These are phyloP conservation scores for Fusarium papillatum DNA, from an alignment of 2,329 filamentous ascomycete species.

Conservation along the genomic window DNA sequence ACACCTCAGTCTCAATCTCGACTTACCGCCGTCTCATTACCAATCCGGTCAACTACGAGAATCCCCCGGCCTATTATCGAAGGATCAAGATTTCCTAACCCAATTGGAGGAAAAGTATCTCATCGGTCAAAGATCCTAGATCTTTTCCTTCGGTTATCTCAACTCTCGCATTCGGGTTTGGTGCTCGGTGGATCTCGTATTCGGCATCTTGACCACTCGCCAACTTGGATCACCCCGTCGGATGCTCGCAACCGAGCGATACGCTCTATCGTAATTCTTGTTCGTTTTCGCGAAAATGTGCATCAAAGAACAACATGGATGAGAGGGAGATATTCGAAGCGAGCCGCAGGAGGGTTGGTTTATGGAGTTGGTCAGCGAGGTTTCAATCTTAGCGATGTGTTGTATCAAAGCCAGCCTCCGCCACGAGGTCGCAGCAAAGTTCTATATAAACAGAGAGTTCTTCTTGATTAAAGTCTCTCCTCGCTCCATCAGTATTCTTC, in stretches of 20 bases:
- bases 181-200: constrained; percentile 27
- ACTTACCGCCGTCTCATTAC: background rate
- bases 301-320: background rate
- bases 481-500: background rate
- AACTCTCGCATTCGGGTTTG: constrained; percentile 37
- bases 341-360: background rate
- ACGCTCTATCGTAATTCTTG: constrained; percentile 9
- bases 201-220: constrained; percentile 10
- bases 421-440: background rate
- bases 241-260: background rate
- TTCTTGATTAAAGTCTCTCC: background rate
- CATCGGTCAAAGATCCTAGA: background rate
- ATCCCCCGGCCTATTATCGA: background rate
- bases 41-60: background rate
- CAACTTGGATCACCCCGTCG: background rate
- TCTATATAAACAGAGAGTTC: constrained; percentile 24
- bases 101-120: background rate
- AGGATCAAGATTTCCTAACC: background rate
- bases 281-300: constrained; percentile 34
- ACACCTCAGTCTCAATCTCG: background rate
- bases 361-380: constrained; percentile 3
- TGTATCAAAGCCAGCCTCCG: constrained; percentile 11
- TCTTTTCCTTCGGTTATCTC: background rate
- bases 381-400: background rate
- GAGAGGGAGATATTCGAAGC: background rate